Base-by-base conservation (phyloP, 306 rosid genomes). In the Quercus robur region DNA sequence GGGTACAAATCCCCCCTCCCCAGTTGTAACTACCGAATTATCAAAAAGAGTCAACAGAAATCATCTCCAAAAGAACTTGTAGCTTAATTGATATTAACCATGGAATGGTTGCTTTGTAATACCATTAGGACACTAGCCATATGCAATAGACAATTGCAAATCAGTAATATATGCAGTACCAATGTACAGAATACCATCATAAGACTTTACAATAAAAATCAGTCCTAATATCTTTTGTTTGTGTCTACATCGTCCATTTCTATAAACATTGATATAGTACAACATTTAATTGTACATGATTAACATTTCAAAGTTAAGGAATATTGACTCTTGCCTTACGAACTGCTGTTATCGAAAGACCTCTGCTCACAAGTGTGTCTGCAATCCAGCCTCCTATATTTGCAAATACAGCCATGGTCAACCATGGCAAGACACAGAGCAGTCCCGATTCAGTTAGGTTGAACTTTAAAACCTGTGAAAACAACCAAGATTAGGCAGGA, bases 341-440 rank as follows among this genome's bases (percentile, higher is more conserved):
- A 84, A 94, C 98, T 4, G 89, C 49, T 49, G 98, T 94, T 72
- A 94, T 84, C 51, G 98, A 94, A 86, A 92, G 66, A 52, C 98
- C 97, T 88, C 76, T 89, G 91, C 92, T 88, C 84, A 94, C 94
- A 73, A 94, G 98, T 44, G 97, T 94, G 80, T 94, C 98, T 19
- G 98, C 98, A 81, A 94, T 94, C 97, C 98, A 94, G 67, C 98
- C 98, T 83, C 98, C 98, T 71, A 94, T 91, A 73, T 94, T 94
- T 78, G 97, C 98, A 87, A 92, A 92, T 62, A 89, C 44, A 78
- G 98, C 97, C 98, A 94, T 94, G 80, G 98, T 94, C 85, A 94
- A 87, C 98, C 98, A 94, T 80, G 98, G 98, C 71, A 94, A 85
- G 77, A 91, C 98, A 72, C 97, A 94, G n/a, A 94, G 75, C 64